phyloP scores from a whole-genome alignment of 2,329 filamentous ascomycete species.

The Fusarium domesticum region DNA sequence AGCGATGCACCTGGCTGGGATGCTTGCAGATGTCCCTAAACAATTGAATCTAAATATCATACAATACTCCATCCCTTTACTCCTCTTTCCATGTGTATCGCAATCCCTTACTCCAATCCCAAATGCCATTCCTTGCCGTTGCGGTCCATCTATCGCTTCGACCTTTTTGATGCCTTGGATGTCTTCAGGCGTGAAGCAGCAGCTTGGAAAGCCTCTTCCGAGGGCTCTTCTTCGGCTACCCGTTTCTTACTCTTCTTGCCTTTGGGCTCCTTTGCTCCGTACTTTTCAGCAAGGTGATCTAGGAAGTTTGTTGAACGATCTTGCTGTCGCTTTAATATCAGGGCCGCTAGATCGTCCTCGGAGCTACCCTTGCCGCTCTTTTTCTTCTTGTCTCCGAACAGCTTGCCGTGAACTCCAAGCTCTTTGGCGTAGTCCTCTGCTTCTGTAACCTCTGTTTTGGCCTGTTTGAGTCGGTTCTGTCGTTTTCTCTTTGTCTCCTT shows the following conservation, averaged over 20 bases:
- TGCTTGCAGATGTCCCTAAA: background rate
- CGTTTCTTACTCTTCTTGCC: slow-evolving; percentile 52
- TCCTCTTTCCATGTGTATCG: background rate
- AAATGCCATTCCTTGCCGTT: background rate
- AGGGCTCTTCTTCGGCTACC: slow-evolving; percentile 60
- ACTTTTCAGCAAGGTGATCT: slow-evolving; percentile 74
- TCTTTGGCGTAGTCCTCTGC: slow-evolving; percentile 74
- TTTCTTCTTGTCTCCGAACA: slow-evolving; percentile 53
- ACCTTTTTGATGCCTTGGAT: slow-evolving; percentile 28
- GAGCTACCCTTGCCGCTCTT: slow-evolving; percentile 42
- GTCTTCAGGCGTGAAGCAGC: slow-evolving; percentile 48
- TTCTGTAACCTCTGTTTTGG: slow-evolving; percentile 65
- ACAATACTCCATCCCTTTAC: background rate
- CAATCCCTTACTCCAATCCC: slow-evolving; percentile 4
- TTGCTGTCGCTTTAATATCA: slow-evolving; percentile 72
- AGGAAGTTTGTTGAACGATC: slow-evolving; percentile 60
- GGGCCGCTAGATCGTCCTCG: slow-evolving; percentile 61
- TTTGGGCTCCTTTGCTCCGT: slow-evolving; percentile 47
- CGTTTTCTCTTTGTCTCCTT: slow-evolving; percentile 68
- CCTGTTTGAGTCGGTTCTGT: slow-evolving; percentile 56
- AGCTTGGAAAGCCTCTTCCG: slow-evolving; percentile 59
- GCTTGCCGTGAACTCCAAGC: slow-evolving; percentile 68
- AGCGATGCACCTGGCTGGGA: no score
- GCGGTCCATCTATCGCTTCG: background rate
- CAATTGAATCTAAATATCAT: background rate